Conservation (phyloP, 2,329 filamentous ascomycete genomes). For the Pleomassaria siparia region DNA sequence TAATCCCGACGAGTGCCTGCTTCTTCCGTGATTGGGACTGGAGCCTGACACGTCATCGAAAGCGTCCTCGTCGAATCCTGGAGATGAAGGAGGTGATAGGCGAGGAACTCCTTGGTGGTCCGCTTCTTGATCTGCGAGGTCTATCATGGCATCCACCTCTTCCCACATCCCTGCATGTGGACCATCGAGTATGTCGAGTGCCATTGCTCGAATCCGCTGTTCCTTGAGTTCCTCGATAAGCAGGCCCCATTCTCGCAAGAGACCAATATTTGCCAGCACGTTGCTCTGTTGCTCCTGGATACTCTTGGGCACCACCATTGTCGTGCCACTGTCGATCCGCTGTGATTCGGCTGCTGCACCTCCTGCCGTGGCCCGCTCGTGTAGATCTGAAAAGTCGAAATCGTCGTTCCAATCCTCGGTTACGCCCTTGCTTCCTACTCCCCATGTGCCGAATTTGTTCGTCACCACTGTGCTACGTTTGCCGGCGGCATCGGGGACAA, state of each 20-base stretch:
- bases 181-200: slow-evolving; percentile 66
- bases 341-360: slow-evolving; percentile 40
- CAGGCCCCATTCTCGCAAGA: slow-evolving; percentile 77
- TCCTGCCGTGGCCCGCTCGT: slow-evolving; percentile 40
- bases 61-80: slow-evolving; percentile 59
- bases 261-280: slow-evolving; percentile 79
- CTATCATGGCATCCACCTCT: slow-evolving; percentile 84
- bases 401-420: slow-evolving; percentile 91
- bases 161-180: slow-evolving; percentile 67
- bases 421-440: slow-evolving; percentile 73
- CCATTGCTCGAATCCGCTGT: slow-evolving; percentile 68
- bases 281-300: slow-evolving; percentile 82
- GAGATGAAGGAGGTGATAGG: slow-evolving; percentile 57
- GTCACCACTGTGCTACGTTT: slow-evolving; percentile 58
- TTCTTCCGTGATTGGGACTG: slow-evolving; percentile 32
- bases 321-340: slow-evolving; percentile 47
- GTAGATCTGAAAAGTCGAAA: slow-evolving; percentile 70
- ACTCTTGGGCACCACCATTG: slow-evolving; percentile 73
- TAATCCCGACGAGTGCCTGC: slow-evolving; percentile 31
- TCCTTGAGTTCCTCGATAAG: slow-evolving; percentile 83
- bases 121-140: slow-evolving; percentile 70
- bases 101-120: slow-evolving; percentile 59
- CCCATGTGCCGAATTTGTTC: slow-evolving; percentile 82
- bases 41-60: slow-evolving; percentile 56
- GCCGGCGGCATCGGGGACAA: slow-evolving; percentile 61